phyloP scores from a whole-genome alignment of 2,329 filamentous ascomycete species.

The Fusarium citri region DNA sequence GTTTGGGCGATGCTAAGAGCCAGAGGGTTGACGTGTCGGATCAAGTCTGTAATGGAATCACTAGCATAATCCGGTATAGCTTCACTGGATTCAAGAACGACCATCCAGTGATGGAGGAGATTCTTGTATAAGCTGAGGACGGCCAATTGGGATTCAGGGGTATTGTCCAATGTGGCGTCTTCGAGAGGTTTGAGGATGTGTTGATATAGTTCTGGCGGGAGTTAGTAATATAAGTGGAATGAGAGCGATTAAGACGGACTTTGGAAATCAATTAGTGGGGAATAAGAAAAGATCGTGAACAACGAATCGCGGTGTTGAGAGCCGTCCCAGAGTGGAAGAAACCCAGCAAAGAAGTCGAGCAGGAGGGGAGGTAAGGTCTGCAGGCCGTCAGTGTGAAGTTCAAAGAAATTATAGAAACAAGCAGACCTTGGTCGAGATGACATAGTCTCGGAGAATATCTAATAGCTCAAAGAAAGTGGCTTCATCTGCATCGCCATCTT shows the following conservation, averaged over 20 bases:
- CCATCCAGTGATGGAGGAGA: constrained; percentile 72
- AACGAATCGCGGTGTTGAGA: constrained; percentile 63
- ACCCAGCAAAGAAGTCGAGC: constrained; percentile 62
- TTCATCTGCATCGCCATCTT: constrained; percentile 63
- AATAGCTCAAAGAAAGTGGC: constrained; percentile 66
- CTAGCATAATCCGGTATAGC: constrained; percentile 52
- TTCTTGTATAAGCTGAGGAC: constrained; percentile 75
- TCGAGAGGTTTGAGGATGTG: constrained; percentile 66
- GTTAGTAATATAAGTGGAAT: constrained; percentile 36
- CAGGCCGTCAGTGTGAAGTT: constrained; percentile 19
- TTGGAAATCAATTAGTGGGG: constrained; percentile 66
- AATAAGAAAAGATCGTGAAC: constrained; percentile 67
- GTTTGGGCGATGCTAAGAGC: constrained; percentile 70
- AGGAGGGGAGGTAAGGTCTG: constrained; percentile 62
- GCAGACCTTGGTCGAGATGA: constrained; percentile 65
- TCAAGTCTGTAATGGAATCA: constrained; percentile 55
- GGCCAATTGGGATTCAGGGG: constrained; percentile 63
- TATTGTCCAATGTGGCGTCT: constrained; percentile 61
- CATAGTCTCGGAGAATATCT: constrained; percentile 67
- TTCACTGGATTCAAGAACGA: constrained; percentile 56
- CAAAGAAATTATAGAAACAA: neutral
- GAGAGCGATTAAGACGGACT: constrained; percentile 54
- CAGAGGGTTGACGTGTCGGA: constrained; percentile 65
- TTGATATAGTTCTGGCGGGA: constrained; percentile 60
- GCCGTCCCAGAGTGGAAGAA: constrained; percentile 73